These are phyloP conservation scores for Gastrolobium bilobum DNA, from an alignment of 306 rosid genomes.

Conservation along the genomic window DNA sequence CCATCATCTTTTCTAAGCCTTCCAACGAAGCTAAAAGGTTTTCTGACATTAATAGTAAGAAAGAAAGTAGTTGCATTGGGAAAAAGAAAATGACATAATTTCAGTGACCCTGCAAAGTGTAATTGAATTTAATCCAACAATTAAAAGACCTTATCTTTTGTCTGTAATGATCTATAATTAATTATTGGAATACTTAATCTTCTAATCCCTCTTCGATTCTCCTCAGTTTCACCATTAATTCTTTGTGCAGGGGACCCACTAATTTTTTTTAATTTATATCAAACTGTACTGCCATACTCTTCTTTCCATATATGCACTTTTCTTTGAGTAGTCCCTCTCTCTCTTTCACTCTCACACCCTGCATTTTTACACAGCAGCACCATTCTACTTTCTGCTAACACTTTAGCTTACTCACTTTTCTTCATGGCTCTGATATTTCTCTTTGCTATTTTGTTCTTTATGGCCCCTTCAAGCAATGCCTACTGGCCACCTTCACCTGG, in stretches of 20 bases:
- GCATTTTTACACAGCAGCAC: constrained; percentile 63
- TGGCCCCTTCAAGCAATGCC: constrained; percentile 66
- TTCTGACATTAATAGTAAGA: constrained; percentile 53
- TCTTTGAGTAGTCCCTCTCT: constrained; percentile 43
- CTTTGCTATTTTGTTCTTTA: constrained; percentile 53
- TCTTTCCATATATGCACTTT: constrained; percentile 46
- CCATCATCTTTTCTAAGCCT: constrained; percentile 53
- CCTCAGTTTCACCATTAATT: constrained; percentile 41
- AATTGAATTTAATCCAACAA: constrained; percentile 38
- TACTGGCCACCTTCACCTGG: constrained; percentile 92
- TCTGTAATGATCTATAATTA: constrained; percentile 31
- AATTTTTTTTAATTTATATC: constrained; percentile 62
- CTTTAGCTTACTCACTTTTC: constrained; percentile 34
- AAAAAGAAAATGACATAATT: constrained; percentile 38
- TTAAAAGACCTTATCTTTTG: constrained; percentile 35
- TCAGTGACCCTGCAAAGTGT: constrained; percentile 8
- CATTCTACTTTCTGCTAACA: constrained; percentile 50
- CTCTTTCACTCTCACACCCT: constrained; percentile 52
- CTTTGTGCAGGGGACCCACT: constrained; percentile 53
- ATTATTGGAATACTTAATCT: neutral
- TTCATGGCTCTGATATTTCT: constrained; percentile 61
- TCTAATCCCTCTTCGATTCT: constrained; percentile 24
- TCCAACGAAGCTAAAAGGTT: constrained; percentile 56
- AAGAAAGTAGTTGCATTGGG: constrained; percentile 48
- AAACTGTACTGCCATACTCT: constrained; percentile 58